Conservation (phyloP, 495 filamentous ascomycete species). For the Podospora bellae-mahoneyi region DNA sequence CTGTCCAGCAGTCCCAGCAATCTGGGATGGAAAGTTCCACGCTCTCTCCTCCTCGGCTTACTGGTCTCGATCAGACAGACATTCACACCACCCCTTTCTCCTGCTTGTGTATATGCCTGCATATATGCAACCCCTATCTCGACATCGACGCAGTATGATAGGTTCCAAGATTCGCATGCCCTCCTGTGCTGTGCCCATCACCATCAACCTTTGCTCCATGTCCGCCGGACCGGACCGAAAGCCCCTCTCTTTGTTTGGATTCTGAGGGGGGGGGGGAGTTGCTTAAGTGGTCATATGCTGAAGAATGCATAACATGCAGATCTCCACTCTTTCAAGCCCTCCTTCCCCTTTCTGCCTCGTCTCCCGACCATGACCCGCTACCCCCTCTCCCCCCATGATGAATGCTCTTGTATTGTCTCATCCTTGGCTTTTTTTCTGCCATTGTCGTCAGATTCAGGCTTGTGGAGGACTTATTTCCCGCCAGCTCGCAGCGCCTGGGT, state of each 20-base stretch:
- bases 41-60: not conserved
- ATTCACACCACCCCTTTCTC: not conserved
- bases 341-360: not conserved
- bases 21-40: conserved; percentile 4
- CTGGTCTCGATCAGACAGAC: not conserved
- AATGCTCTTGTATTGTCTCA: not conserved
- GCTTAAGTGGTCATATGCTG: not conserved
- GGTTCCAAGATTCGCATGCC: not conserved
- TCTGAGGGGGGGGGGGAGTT: not conserved
- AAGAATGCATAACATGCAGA: not conserved
- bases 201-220: not conserved
- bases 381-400: not conserved
- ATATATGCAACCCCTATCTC: not conserved
- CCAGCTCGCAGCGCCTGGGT: not conserved
- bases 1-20: not conserved
- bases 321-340: not conserved
- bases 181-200: not conserved
- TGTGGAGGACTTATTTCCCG: not conserved
- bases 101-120: not conserved
- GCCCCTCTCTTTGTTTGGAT: not conserved
- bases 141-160: not conserved
- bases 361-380: not conserved
- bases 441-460: not conserved
- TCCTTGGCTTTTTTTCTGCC: not conserved
- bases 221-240: not conserved